phyloP scores from a whole-genome alignment of 192 early-diverging fungal species.

The Diversispora epigaea region DNA sequence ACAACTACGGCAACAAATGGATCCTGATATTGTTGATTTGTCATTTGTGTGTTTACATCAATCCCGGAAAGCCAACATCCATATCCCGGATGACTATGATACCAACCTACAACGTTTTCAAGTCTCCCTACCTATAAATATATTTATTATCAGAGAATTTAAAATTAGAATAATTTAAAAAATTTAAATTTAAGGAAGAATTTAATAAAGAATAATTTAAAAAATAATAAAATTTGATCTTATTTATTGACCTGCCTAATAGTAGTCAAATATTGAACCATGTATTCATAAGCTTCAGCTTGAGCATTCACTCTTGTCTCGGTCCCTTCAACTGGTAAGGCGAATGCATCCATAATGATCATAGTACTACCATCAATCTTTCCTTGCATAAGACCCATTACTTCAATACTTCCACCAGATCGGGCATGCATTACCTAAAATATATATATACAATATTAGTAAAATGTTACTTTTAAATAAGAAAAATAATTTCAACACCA shows the following conservation, averaged over 20 bases:
- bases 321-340: slow-evolving; percentile 96
- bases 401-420: slow-evolving; percentile 92
- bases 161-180: background rate
- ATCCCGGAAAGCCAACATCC: slow-evolving; percentile 99
- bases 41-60: slow-evolving; percentile 93
- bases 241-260: slow-evolving; percentile 64
- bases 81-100: slow-evolving; percentile 99
- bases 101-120: slow-evolving; percentile 97
- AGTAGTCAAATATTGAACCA: slow-evolving; percentile 89
- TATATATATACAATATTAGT: background rate
- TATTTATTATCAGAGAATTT: background rate
- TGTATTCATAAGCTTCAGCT: slow-evolving; percentile 93
- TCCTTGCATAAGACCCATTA: slow-evolving; percentile 99
- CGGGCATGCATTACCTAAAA: slow-evolving; percentile 91
- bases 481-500: slow-evolving; percentile 56
- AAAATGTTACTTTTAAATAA: background rate
- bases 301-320: slow-evolving; percentile 96
- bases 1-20: slow-evolving; percentile 94
- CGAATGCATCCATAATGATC: slow-evolving; percentile 96
- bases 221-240: background rate
- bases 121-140: slow-evolving; percentile 71
- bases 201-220: background rate
- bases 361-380: slow-evolving; percentile 85
- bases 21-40: slow-evolving; percentile 93
- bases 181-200: background rate